A percentile compares a stretch with the other conserved stretches of the same genome.
Evolutionary conservation across 2,329 filamentous ascomycete genomes (phyloP).

Genomic region (Hypoxylon sp.): DNA sequence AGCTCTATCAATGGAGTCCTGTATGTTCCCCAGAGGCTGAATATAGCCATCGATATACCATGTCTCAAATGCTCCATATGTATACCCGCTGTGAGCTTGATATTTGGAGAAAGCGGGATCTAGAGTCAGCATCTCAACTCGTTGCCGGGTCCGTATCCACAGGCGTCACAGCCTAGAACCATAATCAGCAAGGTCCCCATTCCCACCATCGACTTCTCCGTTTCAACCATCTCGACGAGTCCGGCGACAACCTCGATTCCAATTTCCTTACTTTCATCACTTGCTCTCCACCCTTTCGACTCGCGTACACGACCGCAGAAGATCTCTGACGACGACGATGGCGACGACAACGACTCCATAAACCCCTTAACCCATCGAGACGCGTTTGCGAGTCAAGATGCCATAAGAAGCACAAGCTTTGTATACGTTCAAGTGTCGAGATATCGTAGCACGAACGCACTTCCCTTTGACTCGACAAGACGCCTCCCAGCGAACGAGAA

Average conservation of each 20-base stretch:
- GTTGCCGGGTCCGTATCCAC: constrained; percentile 37
- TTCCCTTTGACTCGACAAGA: background rate
- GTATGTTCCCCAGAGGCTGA: constrained; percentile 32
- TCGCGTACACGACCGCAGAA: constrained; percentile 7
- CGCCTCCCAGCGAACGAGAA: background rate
- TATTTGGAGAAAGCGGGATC: constrained; percentile 44
- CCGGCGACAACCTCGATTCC: constrained; percentile 5
- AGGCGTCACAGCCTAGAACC: constrained; percentile 25
- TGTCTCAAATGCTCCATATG: constrained; percentile 35
- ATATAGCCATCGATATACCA: constrained; percentile 26
- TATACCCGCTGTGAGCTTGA: constrained; percentile 38
- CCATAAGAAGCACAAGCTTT: background rate
- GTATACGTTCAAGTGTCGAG: background rate
- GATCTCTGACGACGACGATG: background rate
- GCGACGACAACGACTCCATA: background rate
- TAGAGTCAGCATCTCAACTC: constrained; percentile 32
- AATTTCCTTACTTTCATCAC: background rate
- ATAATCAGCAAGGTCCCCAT: constrained; percentile 23
- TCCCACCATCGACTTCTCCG: constrained; percentile 15
- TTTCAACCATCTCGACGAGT: constrained; percentile 1
- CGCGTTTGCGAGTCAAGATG: background rate
- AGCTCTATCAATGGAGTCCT: constrained; percentile 37
- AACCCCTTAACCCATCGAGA: background rate
- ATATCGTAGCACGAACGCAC: background rate
- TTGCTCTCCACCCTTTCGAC: constrained; percentile 3